phyloP scores from a whole-genome alignment of 306 rosid species.

The Cucumis melo region DNA sequence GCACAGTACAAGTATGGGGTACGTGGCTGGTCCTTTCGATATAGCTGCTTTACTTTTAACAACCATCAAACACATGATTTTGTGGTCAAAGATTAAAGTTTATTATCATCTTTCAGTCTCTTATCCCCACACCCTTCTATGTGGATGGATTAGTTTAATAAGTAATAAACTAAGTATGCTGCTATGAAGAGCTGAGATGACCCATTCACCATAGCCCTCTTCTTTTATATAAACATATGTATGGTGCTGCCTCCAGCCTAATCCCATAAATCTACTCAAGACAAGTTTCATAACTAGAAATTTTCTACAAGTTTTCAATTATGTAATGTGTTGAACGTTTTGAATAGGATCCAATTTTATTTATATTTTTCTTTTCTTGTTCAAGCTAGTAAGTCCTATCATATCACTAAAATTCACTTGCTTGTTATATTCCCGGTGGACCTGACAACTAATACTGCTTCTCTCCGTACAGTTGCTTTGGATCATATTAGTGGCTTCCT shows the following conservation, averaged over 20 bases:
- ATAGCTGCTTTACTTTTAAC: background rate
- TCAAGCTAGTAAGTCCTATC: background rate
- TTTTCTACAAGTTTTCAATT: background rate
- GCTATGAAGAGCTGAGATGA: background rate
- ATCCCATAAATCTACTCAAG: background rate
- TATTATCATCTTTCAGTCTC: background rate
- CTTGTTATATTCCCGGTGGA: background rate
- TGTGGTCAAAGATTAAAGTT: background rate
- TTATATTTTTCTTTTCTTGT: background rate
- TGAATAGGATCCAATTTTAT: background rate
- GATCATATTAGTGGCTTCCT: constrained; percentile 90
- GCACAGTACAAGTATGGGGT: constrained; percentile 88
- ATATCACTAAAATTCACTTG: background rate
- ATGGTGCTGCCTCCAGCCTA: background rate
- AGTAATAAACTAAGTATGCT: background rate
- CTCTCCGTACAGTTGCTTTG: constrained; percentile 54
- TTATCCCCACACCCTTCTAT: background rate
- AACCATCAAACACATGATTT: background rate
- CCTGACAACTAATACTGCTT: background rate
- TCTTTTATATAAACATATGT: background rate
- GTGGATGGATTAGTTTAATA: background rate
- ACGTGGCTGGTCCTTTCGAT: background rate
- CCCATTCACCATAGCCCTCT: background rate
- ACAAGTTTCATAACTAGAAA: background rate
- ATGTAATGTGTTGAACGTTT: background rate